Percentiles rank a stretch among this genome's conserved stretches.
Evolutionary conservation across 768 basidiomycete species (phyloP).

Genomic region (Mycena pura): DNA sequence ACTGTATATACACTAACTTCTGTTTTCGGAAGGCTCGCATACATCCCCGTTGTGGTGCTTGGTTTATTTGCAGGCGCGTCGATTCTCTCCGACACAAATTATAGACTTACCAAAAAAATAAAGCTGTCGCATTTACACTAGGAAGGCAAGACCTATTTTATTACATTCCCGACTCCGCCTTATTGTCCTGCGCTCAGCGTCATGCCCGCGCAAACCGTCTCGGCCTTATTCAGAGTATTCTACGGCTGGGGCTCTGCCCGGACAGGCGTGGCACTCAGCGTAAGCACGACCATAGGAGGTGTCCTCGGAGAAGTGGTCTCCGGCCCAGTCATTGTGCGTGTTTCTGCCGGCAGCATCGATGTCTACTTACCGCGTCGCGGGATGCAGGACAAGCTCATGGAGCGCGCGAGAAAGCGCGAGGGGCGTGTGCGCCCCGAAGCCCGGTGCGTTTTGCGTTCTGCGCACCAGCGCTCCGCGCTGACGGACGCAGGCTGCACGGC

Average conservation of each 20-base stretch:
- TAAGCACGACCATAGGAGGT: constrained; percentile 26
- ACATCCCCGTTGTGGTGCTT: constrained; percentile 18
- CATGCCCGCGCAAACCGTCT: constrained; percentile 30
- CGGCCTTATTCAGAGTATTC: constrained; percentile 22
- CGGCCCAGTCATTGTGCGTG: constrained; percentile 26
- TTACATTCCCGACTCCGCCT: background rate
- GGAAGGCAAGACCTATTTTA: constrained; percentile 14
- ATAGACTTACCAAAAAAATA: too few species aligned
- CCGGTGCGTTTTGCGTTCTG: background rate
- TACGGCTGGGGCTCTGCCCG: constrained; percentile 27
- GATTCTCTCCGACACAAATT: background rate
- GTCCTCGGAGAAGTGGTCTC: constrained; percentile 28
- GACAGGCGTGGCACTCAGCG: constrained; percentile 25
- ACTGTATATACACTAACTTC: background rate
- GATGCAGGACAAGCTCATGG: constrained; percentile 25
- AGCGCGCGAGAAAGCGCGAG: constrained; percentile 13
- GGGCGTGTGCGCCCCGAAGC: constrained; percentile 24
- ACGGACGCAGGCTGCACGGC: constrained; percentile 16
- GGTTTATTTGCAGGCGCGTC: constrained; percentile 19
- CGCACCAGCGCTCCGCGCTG: background rate
- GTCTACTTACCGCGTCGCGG: background rate
- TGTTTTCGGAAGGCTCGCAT: constrained; percentile 19
- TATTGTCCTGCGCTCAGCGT: background rate
- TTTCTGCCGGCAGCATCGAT: background rate
- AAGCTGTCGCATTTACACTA: constrained; percentile 29